Evolutionary conservation across 805 yeast genomes (phyloP).

Genomic region (Yarrowia sp.): DNA sequence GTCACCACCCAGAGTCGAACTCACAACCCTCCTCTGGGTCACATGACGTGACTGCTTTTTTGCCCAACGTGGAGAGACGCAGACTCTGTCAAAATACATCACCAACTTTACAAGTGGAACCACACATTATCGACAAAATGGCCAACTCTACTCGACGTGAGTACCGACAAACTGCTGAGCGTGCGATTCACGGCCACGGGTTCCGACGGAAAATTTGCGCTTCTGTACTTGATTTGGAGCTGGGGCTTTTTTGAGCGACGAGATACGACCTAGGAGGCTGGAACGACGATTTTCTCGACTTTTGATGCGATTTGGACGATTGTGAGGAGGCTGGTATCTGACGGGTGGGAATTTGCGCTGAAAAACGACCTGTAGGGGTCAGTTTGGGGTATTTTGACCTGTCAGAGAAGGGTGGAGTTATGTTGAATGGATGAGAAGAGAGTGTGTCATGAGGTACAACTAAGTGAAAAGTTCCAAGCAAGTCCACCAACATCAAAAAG

Average conservation of each 20-base stretch:
- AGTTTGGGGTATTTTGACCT: too few species aligned
- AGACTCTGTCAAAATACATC: constrained; percentile 34
- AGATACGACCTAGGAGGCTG: neutral
- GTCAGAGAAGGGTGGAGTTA: too few species aligned
- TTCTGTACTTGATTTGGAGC: neutral
- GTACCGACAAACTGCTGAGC: constrained; percentile 24
- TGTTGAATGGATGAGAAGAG: too few species aligned
- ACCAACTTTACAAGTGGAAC: constrained; percentile 35
- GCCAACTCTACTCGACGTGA: constrained; percentile 38
- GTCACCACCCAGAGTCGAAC: neutral
- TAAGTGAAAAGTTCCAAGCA: too few species aligned
- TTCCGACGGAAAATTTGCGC: neutral
- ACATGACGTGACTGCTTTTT: constrained; percentile 37
- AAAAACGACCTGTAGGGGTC: too few species aligned
- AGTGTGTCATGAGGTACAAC: too few species aligned
- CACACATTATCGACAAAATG: constrained; percentile 38
- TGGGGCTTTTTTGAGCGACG: neutral
- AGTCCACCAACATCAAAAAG: too few species aligned
- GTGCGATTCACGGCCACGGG: neutral
- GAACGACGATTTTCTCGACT: neutral
- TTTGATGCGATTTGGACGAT: neutral
- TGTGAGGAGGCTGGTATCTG: too few species aligned
- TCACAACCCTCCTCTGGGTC: neutral
- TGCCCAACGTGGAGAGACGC: constrained; percentile 39
- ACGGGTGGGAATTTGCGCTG: too few species aligned